phyloP scores from a whole-genome alignment of 306 rosid genomes.

The Acacia crassicarpa region DNA sequence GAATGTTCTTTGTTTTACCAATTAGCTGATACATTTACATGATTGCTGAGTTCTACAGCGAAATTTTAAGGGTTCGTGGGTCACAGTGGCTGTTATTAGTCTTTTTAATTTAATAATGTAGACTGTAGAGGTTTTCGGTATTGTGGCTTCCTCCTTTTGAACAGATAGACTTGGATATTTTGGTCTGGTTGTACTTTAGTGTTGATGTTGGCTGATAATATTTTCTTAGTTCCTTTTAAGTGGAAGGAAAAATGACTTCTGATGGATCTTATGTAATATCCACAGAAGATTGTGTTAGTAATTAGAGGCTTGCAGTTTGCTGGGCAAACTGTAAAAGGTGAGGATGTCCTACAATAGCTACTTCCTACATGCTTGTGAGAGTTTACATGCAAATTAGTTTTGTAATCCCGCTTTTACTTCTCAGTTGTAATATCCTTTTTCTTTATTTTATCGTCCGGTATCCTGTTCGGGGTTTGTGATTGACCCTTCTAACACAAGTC shows the following conservation, averaged over 20 bases:
- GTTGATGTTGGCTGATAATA: constrained; percentile 6
- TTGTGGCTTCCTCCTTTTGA: neutral
- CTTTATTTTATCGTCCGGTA: neutral
- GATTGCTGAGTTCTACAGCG: neutral
- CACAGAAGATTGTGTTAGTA: constrained; percentile 30
- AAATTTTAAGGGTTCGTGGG: neutral
- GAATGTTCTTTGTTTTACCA: neutral
- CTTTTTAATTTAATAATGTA: neutral
- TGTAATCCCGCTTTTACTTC: neutral
- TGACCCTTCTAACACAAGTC: too few species aligned
- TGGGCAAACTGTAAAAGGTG: constrained; percentile 17
- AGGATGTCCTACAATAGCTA: constrained; percentile 16
- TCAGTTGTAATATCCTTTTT: neutral
- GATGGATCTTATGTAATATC: constrained; percentile 2
- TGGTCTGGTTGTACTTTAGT: neutral
- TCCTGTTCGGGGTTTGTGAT: too few species aligned
- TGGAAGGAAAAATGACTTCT: neutral
- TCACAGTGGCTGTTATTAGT: neutral
- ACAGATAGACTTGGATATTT: neutral
- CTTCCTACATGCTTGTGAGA: neutral
- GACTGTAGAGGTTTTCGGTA: neutral
- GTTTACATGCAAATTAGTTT: neutral
- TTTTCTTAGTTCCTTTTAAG: neutral
- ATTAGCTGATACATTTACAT: neutral
- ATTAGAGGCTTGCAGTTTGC: constrained; percentile 29